Evolutionary conservation across 495 filamentous ascomycete genomes (phyloP), one percentile per base, ranked within the genome.

Genomic region (Annulohypoxylon nitens): DNA sequence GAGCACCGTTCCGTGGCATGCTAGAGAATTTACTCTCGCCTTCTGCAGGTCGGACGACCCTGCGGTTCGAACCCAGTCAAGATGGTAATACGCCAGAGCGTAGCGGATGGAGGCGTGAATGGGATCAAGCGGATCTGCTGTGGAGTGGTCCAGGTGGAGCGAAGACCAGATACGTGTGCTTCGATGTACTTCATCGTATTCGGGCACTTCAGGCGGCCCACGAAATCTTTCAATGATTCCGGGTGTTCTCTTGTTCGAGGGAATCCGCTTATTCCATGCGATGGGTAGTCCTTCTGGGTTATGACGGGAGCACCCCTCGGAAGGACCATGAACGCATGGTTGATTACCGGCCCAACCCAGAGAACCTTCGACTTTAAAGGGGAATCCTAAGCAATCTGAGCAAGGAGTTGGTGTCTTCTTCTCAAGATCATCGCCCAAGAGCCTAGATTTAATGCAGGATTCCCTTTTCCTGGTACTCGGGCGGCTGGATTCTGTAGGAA

Each of bases 231-330:
- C 50, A 3, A 47, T 16, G 36, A 73, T 48, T 14, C 51, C 39
- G 10, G 55, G 62, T 7, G 60, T 66, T 63, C 74, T 78, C 43
- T 61, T 45, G 14, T 41, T 34, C 4, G 67, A 65, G 48, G 74
- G 61, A 11, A 79, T 57, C 25, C 47, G 43, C 6, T 68, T 12
- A 53, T 76, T 74, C 58, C 73, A 79, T 25, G 61, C 68, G 45
- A 78, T 70, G 23, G 60, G 57, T 10, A 54, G 18, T 23, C 60
- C 63, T n/a, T 54, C 18, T 3, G 75, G 77, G 59, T 79, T 79
- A 61, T 80, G 78, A 16, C 18, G 55, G 16, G 61, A 66, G 71
- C 77, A 80, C 36, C 78, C 78, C 67, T 76, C 74, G 4, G 25
- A 55, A 14, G 74, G 72, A 14, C 65, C 74, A 68, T 71, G 53